phyloP scores from a whole-genome alignment of 2,329 filamentous ascomycete species.

The Dichotomopilus funicola region DNA sequence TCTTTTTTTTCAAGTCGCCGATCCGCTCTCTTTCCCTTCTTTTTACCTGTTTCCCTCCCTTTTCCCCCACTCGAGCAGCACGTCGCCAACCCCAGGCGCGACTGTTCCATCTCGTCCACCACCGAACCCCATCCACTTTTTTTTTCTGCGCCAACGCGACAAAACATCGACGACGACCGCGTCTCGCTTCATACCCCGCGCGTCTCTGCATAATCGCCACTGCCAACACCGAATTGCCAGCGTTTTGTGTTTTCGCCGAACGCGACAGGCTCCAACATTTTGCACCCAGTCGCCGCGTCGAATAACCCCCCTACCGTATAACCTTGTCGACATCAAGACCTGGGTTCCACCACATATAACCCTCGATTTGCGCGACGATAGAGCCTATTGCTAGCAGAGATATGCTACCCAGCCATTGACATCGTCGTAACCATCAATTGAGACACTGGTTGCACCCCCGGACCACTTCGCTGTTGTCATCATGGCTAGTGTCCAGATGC shows the following conservation, averaged over 20 bases:
- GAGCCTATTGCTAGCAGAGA: too few relatives aligned
- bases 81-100: conserved; percentile 20
- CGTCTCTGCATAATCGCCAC: neutral
- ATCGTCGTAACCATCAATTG: conserved; percentile 14
- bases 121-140: conserved; percentile 11
- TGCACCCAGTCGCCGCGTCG: conserved; percentile 7
- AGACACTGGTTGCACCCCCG: conserved; percentile 13
- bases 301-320: conserved; percentile 15
- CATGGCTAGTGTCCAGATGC: conserved; percentile 77
- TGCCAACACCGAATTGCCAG: conserved; percentile 10
- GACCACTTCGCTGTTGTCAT: conserved; percentile 30
- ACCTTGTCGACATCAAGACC: conserved; percentile 12
- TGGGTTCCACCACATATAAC: conserved; percentile 15
- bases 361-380: too few relatives aligned
- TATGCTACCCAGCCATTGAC: conserved; percentile 14
- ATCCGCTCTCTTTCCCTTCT: conserved; percentile 21
- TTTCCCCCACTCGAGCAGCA: conserved; percentile 13
- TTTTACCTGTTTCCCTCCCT: conserved; percentile 14
- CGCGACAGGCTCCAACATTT: conserved; percentile 9
- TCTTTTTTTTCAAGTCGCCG: conserved; percentile 39
- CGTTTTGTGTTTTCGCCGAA: conserved; percentile 7
- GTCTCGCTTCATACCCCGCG: neutral
- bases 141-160: conserved; percentile 20
- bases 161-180: conserved; percentile 9
- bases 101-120: conserved; percentile 12